Evolutionary conservation across 2,329 filamentous ascomycete genomes (phyloP), one percentile per base, ranked within the genome.

Genomic region (Coniochaeta ligniaria): DNA sequence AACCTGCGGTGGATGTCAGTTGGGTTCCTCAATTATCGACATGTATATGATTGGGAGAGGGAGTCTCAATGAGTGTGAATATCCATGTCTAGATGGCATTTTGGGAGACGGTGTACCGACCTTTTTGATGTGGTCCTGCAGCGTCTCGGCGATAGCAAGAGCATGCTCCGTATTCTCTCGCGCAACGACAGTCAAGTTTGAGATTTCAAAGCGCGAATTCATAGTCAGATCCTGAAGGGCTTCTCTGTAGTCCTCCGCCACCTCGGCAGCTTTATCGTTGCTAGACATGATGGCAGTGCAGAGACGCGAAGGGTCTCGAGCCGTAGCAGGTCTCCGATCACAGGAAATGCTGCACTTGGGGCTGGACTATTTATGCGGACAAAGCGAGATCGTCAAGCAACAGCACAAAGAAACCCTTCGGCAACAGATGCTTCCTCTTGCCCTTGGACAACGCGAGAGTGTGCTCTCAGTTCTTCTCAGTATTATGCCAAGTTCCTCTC

Each of bases 81-180:
- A 50, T 24, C 22, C 17, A 16, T 8, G 22, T 52, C 22, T 28
- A 31, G 11, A 28, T 52, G 24, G 22, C 26, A 52, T 3, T 24
- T 28, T n/a, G n/a, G 56, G 56, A 45, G 56, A 41, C 35, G 35
- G 28, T 36, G 16, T 22, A 83, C 92, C 84, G 91, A 97, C 95
- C 83, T 90, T 90, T 76, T 92, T 88, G 75, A 99, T 97, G 72
- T 99, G 95, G 65, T 93, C 90, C 73, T 96, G 91, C 68, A 99
- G 78, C 57, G 91, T 91, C 70, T 91, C 87, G 20, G 95, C 93
- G 69, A 99, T 98, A 66, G 90, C 91, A 74, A 96, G 86, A 38
- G 95, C 95, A 79, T 97, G 90, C 76, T 96, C 92, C 66, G 93
- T 97, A 71, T 96, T 96, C 76, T 99, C 95, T 75, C 96, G 92